Evolutionary conservation across 805 yeast genomes (phyloP), one percentile per base, ranked within the genome.

Genomic region (Saturnispora diversa): DNA sequence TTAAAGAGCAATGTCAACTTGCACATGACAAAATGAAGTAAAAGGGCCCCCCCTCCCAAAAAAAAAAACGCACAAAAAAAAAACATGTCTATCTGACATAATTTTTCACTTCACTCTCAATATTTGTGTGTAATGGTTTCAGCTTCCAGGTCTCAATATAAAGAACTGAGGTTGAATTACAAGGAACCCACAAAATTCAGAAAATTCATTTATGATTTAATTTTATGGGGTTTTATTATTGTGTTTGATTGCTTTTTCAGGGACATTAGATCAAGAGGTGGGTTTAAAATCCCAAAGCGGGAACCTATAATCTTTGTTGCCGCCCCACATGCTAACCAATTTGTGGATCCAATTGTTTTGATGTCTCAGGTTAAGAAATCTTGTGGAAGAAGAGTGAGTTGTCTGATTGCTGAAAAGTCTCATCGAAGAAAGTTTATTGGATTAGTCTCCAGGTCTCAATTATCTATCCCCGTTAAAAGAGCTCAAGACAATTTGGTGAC

Each of bases 271-370:
- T 75, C 84, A 1, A 66, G 87, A 39, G 90, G 90, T 10, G 80
- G 81, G 0, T 77, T 72, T 53, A 67, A 77, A 36, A 54, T 78
- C 25, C 83, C 84, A 2, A 65, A 68, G 32, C 53, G 65, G 8
- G 83, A 81, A 0, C 81, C 88, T 1, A 74, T 80, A n/a, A 78
- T 82, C 41, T 74, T 80, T 51, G 88, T 82, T 27, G 85, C 80
- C 31, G 88, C 88, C 2, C 90, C 90, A 2, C 88, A 82, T 59
- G 86, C 86, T 6, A 86, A 86, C 60, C 95, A 87, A 62, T 88
- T 88, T 56, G 86, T 88, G 25, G 75, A 75, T 40, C 69, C 78
- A 43, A 65, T 88, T 36, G 72, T 92, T 38, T 66, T 92, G 35
- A 80, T 85, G 83, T 80, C 83, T 35, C 90, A 83, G 55, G 90